Evolutionary conservation across 192 early-diverging fungal genomes (phyloP).

Genomic region (Entomortierella chlamydospora): DNA sequence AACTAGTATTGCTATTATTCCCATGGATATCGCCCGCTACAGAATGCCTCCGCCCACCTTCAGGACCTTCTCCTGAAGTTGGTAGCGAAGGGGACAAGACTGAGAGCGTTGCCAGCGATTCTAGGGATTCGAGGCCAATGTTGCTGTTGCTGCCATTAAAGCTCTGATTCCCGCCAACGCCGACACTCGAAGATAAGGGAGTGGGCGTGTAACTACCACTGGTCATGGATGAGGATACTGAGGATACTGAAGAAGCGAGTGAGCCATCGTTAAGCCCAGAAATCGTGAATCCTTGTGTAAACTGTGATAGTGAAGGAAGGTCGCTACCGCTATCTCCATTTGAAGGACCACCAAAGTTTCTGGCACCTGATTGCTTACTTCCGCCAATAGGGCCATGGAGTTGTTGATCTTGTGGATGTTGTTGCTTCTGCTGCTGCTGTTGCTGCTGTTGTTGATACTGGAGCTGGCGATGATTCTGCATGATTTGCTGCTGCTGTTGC

Average conservation of each 20-base stretch:
- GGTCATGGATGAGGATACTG: too few species aligned
- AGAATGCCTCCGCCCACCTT: neutral
- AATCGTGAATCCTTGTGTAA: slow-evolving; percentile 4
- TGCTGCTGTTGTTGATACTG: slow-evolving; percentile 10
- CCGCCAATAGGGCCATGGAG: neutral
- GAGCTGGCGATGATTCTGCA: slow-evolving; percentile 1
- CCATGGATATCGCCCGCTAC: neutral
- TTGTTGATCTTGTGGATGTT: slow-evolving; percentile 9
- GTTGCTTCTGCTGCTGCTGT: slow-evolving; percentile 1
- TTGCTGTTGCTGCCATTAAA: slow-evolving; percentile 8
- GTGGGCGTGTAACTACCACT: neutral
- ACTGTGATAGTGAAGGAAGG: slow-evolving; percentile 8
- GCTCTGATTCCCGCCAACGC: neutral
- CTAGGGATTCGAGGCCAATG: slow-evolving; percentile 22
- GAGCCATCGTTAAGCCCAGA: slow-evolving; percentile 1
- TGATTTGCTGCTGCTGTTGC: slow-evolving; percentile 3
- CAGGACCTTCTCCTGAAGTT: neutral
- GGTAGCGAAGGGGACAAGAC: slow-evolving; percentile 18
- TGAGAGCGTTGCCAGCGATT: slow-evolving; percentile 25
- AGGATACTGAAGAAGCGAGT: neutral
- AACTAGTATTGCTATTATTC: neutral
- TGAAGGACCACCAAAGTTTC: neutral
- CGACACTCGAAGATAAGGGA: neutral
- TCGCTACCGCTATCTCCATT: neutral
- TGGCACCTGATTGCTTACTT: neutral